Evolutionary conservation across 2,329 filamentous ascomycete genomes (phyloP).

Genomic region (Phialophora tarda): DNA sequence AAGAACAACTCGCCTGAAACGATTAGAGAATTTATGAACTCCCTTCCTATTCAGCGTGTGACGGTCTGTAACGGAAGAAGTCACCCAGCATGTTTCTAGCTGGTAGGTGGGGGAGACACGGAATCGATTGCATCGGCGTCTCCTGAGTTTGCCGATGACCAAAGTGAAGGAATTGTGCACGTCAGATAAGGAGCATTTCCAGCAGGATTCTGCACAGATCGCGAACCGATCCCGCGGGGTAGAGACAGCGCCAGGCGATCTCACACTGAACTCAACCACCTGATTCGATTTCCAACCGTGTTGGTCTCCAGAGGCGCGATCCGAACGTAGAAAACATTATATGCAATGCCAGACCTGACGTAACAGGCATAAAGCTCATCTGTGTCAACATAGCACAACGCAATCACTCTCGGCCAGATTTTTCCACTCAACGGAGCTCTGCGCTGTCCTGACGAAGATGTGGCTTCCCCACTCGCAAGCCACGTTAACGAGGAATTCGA

Average conservation of each 20-base stretch:
- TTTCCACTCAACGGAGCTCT: background rate
- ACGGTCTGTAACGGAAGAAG: background rate
- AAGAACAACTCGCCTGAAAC: background rate
- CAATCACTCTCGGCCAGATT: background rate
- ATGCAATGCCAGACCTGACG: no score
- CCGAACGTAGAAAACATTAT: no score
- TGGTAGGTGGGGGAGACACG: background rate
- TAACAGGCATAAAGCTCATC: no score
- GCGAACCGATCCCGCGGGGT: background rate
- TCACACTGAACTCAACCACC: no score
- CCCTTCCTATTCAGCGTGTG: background rate
- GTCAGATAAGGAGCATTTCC: background rate
- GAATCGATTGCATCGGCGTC: background rate
- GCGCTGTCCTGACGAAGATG: background rate
- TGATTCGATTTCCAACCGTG: no score
- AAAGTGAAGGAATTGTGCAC: background rate
- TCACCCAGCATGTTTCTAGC: background rate
- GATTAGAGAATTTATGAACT: background rate
- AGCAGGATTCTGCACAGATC: background rate
- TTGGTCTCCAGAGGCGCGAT: no score
- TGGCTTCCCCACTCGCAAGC: background rate
- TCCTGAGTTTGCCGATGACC: background rate
- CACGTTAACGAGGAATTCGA: constrained; percentile 2
- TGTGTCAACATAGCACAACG: background rate
- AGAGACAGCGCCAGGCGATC: background rate